Conservation (phyloP, 225 moss, liverwort and hornwort genomes). For the Asterella californica region DNA sequence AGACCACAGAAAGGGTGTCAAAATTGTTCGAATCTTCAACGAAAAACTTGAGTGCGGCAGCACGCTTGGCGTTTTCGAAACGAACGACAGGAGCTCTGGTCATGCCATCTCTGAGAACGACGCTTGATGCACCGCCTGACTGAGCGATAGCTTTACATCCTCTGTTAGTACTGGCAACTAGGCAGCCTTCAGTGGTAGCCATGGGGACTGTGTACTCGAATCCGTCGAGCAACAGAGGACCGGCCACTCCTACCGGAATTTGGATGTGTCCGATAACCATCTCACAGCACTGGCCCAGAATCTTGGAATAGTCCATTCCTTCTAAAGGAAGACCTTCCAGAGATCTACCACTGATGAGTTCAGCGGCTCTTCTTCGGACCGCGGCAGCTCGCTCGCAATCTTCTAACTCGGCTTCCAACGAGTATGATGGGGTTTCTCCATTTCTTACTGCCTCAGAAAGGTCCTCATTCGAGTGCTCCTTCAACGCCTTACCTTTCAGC, state of each 20-base stretch:
- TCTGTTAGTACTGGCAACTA: constrained; percentile 92
- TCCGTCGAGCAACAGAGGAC: constrained; percentile 78
- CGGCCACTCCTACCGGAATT: constrained; percentile 87
- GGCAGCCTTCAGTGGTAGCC: constrained; percentile 95
- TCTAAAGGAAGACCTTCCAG: constrained; percentile 63
- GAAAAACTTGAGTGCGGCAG: constrained; percentile 86
- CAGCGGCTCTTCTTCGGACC: constrained; percentile 67
- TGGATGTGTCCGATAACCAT: constrained; percentile 97
- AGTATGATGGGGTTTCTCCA: constrained; percentile 58
- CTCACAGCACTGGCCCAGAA: constrained; percentile 96
- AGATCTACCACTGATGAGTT: constrained; percentile 58
- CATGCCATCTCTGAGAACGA: constrained; percentile 74
- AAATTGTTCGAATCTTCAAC: constrained; percentile 76
- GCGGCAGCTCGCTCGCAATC: constrained; percentile 62
- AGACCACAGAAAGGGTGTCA: constrained; percentile 70
- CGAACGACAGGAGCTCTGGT: constrained; percentile 97
- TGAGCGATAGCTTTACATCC: constrained; percentile 93
- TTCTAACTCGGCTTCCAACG: constrained; percentile 66
- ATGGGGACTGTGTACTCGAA: constrained; percentile 75
- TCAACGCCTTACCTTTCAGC: constrained; percentile 49
- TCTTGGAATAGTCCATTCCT: constrained; percentile 82
- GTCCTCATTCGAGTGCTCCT: constrained; percentile 54
- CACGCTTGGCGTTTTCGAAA: constrained; percentile 57
- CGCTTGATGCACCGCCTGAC: constrained; percentile 82
- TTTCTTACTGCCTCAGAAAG: constrained; percentile 59